Conservation (phyloP, 2,329 filamentous ascomycete species). For the Fusarium praegraminearum region DNA sequence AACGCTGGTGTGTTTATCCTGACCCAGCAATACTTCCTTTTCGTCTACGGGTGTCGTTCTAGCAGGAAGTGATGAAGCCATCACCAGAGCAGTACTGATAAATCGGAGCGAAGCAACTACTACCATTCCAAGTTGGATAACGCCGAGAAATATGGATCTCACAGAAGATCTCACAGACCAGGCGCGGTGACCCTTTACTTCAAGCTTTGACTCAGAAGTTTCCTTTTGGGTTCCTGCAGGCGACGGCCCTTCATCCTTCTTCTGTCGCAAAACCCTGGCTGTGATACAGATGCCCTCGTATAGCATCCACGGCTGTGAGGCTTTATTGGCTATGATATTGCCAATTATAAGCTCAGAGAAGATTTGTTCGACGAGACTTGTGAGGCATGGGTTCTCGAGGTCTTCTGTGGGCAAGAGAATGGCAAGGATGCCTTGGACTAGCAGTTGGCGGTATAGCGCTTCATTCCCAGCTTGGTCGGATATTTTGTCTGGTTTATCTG, state of each 20-base stretch:
- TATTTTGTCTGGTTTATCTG: slow-evolving; percentile 62
- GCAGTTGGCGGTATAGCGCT: slow-evolving; percentile 83
- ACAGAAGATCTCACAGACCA: slow-evolving; percentile 60
- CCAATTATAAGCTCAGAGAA: slow-evolving; percentile 91
- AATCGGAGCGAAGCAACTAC: slow-evolving; percentile 74
- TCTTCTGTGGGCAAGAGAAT: slow-evolving; percentile 93
- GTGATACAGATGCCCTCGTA: slow-evolving; percentile 86
- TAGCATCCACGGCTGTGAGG: slow-evolving; percentile 88
- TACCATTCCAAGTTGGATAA: slow-evolving; percentile 67
- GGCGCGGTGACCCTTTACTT: slow-evolving; percentile 32
- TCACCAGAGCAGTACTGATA: slow-evolving; percentile 72
- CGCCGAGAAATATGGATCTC: slow-evolving; percentile 65
- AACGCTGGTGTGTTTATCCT: slow-evolving; percentile 42
- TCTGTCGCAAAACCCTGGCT: slow-evolving; percentile 57
- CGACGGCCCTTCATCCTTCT: slow-evolving; percentile 41
- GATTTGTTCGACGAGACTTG: slow-evolving; percentile 85
- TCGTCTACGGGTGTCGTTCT: slow-evolving; percentile 53
- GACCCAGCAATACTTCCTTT: slow-evolving; percentile 36
- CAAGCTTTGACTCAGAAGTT: slow-evolving; percentile 17
- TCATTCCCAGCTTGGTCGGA: slow-evolving; percentile 80
- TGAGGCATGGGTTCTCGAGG: slow-evolving; percentile 86
- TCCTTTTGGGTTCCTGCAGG: slow-evolving; percentile 30
- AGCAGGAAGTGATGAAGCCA: slow-evolving; percentile 74
- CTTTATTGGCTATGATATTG: slow-evolving; percentile 81
- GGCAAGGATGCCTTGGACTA: slow-evolving; percentile 85